Percentiles rank a stretch among this genome's conserved stretches.
phyloP scores from a whole-genome alignment of 306 rosid species.

The Hippophae tibetana region DNA sequence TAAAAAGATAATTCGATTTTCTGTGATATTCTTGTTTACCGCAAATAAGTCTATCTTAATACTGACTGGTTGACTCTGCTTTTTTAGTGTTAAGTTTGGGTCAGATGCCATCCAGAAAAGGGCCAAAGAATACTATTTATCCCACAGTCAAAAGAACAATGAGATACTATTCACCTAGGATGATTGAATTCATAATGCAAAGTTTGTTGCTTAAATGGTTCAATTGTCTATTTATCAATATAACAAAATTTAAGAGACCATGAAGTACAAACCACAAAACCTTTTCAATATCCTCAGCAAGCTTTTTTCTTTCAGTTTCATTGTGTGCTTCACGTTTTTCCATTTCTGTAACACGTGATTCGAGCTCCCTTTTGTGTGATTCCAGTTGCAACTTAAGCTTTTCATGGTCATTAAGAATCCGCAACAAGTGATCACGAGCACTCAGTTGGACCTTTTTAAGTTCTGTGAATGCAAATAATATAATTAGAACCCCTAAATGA shows the following conservation, averaged over 20 bases:
- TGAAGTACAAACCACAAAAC: constrained; percentile 34
- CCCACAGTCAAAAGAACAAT: too few relatives aligned
- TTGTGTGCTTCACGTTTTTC: constrained; percentile 80
- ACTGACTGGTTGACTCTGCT: too few relatives aligned
- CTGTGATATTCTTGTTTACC: too few relatives aligned
- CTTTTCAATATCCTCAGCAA: constrained; percentile 72
- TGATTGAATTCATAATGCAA: background rate
- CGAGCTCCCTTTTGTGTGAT: constrained; percentile 69
- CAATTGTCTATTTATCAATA: background rate
- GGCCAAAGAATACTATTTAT: too few relatives aligned
- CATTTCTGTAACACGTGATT: constrained; percentile 56
- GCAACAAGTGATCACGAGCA: constrained; percentile 79
- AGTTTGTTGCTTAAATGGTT: background rate
- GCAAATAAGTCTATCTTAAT: too few relatives aligned
- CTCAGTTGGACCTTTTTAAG: constrained; percentile 71
- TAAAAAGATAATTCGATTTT: too few relatives aligned
- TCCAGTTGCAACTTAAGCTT: constrained; percentile 70
- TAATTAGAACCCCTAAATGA: constrained; percentile 12
- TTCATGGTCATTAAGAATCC: constrained; percentile 68
- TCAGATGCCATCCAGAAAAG: too few relatives aligned
- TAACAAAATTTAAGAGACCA: constrained; percentile 20
- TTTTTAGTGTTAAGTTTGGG: too few relatives aligned
- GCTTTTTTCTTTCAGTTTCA: constrained; percentile 71
- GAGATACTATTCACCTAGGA: too few relatives aligned
- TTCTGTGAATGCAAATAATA: constrained; percentile 40